Conservation (phyloP, 2,329 filamentous ascomycete species). For the Zalaria obscura region DNA sequence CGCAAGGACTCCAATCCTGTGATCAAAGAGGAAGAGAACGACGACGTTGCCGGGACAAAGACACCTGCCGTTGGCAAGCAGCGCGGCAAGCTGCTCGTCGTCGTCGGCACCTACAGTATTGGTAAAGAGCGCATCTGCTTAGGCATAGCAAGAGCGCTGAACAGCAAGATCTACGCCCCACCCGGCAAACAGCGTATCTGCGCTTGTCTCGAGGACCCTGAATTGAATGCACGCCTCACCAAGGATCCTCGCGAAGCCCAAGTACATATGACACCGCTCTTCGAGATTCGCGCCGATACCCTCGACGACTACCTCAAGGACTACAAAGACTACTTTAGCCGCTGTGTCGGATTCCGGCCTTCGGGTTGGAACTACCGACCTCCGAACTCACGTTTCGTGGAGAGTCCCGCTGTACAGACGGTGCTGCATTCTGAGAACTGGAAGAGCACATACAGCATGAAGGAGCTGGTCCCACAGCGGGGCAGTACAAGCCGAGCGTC, state of each 20-base stretch:
- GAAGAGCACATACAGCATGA: constrained; percentile 57
- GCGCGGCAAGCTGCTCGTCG: constrained; percentile 63
- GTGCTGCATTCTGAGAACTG: constrained; percentile 57
- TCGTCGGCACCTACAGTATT: constrained; percentile 95
- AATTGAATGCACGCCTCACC: constrained; percentile 66
- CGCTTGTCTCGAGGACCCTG: constrained; percentile 69
- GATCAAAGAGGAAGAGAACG: constrained; percentile 23
- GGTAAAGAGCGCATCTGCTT: constrained; percentile 94
- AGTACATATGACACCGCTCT: constrained; percentile 94
- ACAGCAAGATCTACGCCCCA: constrained; percentile 80
- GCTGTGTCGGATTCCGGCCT: constrained; percentile 80
- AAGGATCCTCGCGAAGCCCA: constrained; percentile 70
- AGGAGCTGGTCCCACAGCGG: constrained; percentile 65
- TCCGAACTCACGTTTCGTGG: constrained; percentile 45
- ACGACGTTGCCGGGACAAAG: constrained; percentile 8
- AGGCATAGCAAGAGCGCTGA: constrained; percentile 74
- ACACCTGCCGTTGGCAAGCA: constrained; percentile 14
- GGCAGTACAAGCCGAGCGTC: constrained; percentile 71
- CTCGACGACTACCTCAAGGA: constrained; percentile 75
- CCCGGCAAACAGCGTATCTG: constrained; percentile 74
- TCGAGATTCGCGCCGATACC: constrained; percentile 85
- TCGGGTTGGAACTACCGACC: constrained; percentile 90
- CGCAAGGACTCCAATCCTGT: constrained; percentile 26
- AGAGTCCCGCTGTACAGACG: constrained; percentile 48
- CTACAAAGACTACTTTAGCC: constrained; percentile 68